A percentile compares a stretch with the other conserved stretches of the same genome.
Evolutionary conservation across 2,329 filamentous ascomycete genomes (phyloP).

Genomic region (Zymoseptoria ardabiliae): DNA sequence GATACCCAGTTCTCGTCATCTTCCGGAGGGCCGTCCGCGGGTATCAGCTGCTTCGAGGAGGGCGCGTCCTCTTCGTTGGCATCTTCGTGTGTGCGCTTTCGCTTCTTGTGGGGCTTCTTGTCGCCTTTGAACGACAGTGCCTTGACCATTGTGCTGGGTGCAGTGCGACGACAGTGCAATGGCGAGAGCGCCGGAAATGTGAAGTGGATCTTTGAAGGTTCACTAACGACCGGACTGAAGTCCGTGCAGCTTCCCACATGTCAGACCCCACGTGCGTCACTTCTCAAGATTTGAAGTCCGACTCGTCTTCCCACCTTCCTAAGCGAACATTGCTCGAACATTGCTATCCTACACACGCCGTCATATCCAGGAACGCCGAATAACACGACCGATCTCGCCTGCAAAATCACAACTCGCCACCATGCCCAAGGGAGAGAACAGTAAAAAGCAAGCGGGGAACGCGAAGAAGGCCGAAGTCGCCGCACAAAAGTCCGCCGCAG

Average conservation of each 20-base stretch:
- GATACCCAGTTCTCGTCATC: constrained; percentile 88
- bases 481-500: constrained; percentile 66
- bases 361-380: neutral
- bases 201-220: neutral
- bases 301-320: too few species aligned
- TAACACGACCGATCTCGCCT: neutral
- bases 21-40: constrained; percentile 37
- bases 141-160: constrained; percentile 67
- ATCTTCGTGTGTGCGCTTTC: constrained; percentile 47
- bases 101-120: constrained; percentile 86
- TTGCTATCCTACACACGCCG: neutral
- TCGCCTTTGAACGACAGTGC: constrained; percentile 94
- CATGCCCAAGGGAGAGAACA: constrained; percentile 53
- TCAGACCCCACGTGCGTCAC: neutral
- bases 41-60: constrained; percentile 29
- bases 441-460: constrained; percentile 84
- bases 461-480: constrained; percentile 88
- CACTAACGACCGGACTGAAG: neutral
- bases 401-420: neutral
- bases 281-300: neutral
- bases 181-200: neutral
- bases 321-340: too few species aligned
- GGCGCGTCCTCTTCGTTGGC: constrained; percentile 31
- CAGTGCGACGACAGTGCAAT: neutral
- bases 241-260: neutral